Evolutionary conservation across 805 yeast species (phyloP).

Genomic region (Saturnispora bothae): DNA sequence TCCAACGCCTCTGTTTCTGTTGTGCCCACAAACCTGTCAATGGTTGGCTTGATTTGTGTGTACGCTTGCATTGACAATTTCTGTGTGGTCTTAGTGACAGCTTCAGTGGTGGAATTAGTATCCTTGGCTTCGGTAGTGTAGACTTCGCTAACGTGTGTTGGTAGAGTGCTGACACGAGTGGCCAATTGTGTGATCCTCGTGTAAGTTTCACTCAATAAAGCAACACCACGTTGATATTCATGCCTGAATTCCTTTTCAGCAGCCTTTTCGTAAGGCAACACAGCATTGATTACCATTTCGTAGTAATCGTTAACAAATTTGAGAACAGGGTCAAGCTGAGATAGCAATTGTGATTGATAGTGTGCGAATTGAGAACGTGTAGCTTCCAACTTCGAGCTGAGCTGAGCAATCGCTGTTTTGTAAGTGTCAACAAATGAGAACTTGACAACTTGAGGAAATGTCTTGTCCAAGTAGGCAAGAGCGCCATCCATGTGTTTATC

Average conservation of each 20-base stretch:
- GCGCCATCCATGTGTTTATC: too few relatives aligned
- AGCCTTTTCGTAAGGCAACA: constrained; percentile 18
- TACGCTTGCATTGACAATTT: constrained; percentile 29
- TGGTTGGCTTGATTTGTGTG: constrained; percentile 24
- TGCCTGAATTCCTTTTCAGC: constrained; percentile 9
- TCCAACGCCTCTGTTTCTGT: not conserved
- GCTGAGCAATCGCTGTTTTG: not conserved
- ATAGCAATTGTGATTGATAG: not conserved
- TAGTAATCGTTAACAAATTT: constrained; percentile 23
- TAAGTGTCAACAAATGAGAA: constrained; percentile 5
- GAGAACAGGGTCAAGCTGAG: constrained; percentile 18
- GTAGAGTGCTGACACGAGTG: constrained; percentile 19
- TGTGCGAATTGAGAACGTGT: not conserved
- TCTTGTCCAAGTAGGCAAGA: constrained; percentile 22
- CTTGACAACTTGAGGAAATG: constrained; percentile 22
- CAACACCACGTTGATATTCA: constrained; percentile 22
- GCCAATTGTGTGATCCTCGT: constrained; percentile 23
- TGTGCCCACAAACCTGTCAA: constrained; percentile 19
- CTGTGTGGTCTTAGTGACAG: constrained; percentile 29
- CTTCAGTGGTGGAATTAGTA: constrained; percentile 22
- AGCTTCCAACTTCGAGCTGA: not conserved
- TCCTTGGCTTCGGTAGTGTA: constrained; percentile 24
- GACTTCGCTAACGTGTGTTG: constrained; percentile 24
- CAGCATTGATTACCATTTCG: constrained; percentile 19
- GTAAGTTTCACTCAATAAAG: constrained; percentile 20